These are phyloP conservation scores for Pseudogymnoascus sp. DNA, from an alignment of 2,329 filamentous ascomycete genomes.

Conservation along the genomic window DNA sequence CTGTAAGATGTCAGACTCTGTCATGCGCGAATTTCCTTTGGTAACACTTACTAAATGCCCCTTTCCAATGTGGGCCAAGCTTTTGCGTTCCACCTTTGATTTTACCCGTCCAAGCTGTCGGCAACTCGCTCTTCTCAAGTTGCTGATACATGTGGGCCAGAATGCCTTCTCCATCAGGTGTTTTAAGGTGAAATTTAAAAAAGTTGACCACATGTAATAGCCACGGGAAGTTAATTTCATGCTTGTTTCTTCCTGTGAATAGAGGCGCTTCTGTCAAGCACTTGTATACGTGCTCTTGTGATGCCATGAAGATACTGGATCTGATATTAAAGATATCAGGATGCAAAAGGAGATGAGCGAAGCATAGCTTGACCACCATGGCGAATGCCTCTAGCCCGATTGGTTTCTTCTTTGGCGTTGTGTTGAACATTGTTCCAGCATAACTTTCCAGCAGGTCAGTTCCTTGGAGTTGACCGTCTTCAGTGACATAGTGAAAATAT, in stretches of 20 bases:
- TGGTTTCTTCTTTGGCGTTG: not conserved
- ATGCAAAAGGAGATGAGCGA: constrained; percentile 21
- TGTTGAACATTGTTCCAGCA: not conserved
- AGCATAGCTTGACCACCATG: constrained; percentile 23
- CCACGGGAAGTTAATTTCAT: constrained; percentile 39
- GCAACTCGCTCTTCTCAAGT: constrained; percentile 32
- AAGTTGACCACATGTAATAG: constrained; percentile 43
- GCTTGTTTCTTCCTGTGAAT: constrained; percentile 32
- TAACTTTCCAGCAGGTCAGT: not conserved
- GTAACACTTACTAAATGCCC: constrained; percentile 36
- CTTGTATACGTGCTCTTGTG: constrained; percentile 39
- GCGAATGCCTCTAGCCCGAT: constrained; percentile 10
- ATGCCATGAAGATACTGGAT: constrained; percentile 32
- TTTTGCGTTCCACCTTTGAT: constrained; percentile 29
- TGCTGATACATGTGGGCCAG: constrained; percentile 31
- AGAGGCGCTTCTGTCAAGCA: constrained; percentile 30
- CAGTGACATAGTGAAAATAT: not conserved
- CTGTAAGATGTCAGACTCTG: constrained; percentile 18
- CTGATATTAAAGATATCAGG: constrained; percentile 21
- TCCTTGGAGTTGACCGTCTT: not conserved
- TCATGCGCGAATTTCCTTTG: not conserved
- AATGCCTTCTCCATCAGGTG: constrained; percentile 30
- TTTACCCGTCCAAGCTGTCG: constrained; percentile 35
- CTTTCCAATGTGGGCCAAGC: constrained; percentile 42
- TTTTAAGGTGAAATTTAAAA: constrained; percentile 43